phyloP scores from a whole-genome alignment of 306 rosid genomes.

The Argentina anserina region DNA sequence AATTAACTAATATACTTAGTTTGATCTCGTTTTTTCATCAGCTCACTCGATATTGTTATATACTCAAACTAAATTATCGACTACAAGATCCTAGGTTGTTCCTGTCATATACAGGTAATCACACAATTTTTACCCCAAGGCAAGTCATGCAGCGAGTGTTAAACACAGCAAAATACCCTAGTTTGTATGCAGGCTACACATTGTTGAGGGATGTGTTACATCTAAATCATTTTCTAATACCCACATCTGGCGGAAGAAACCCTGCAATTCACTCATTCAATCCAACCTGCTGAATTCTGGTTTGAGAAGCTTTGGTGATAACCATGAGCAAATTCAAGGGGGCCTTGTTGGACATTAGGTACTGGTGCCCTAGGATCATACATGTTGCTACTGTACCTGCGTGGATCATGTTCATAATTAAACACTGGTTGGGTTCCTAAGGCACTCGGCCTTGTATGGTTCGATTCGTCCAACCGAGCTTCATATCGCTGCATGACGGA shows the following conservation, averaged over 20 bases:
- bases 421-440: slow-evolving; percentile 28
- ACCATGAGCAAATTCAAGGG: slow-evolving; percentile 39
- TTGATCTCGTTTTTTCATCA: too few relatives aligned
- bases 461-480: slow-evolving; percentile 58
- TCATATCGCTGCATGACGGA: slow-evolving; percentile 61
- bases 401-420: slow-evolving; percentile 26
- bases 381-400: slow-evolving; percentile 15
- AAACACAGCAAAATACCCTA: too few relatives aligned
- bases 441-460: slow-evolving; percentile 34
- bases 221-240: not conserved
- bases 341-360: slow-evolving; percentile 31
- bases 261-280: slow-evolving; percentile 29
- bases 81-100: too few relatives aligned
- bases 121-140: too few relatives aligned
- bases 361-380: slow-evolving; percentile 31
- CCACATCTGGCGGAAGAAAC: not conserved
- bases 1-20: too few relatives aligned
- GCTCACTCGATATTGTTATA: too few relatives aligned
- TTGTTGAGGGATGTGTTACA: not conserved
- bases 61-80: too few relatives aligned
- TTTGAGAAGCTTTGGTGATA: slow-evolving; percentile 33
- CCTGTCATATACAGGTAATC: too few relatives aligned
- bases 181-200: not conserved
- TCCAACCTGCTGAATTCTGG: slow-evolving; percentile 54
- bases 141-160: too few relatives aligned